Percentiles rank a stretch among this genome's conserved stretches.
These are phyloP conservation scores for Cercospora zeae-maydis DNA, from an alignment of 2,329 filamentous ascomycete species.

Conservation along the genomic window DNA sequence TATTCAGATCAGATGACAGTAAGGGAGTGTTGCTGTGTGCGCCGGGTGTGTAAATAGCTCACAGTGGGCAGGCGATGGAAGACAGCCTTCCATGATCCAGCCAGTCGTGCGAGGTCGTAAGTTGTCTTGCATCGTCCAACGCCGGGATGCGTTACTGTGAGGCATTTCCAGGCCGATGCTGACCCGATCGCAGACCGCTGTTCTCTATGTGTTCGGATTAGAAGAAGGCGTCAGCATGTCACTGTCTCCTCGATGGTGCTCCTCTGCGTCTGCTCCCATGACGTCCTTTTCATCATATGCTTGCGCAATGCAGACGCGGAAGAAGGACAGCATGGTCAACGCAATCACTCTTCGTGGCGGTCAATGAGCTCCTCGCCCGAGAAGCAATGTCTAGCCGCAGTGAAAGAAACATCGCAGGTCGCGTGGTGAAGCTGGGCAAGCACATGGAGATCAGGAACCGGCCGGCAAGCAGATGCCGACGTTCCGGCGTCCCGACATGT, in stretches of 20 bases:
- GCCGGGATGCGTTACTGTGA: not conserved
- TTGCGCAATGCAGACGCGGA: too few species aligned
- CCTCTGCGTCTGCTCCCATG: not conserved
- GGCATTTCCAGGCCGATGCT: not conserved
- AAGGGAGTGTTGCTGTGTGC: slow-evolving; percentile 18
- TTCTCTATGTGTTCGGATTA: not conserved
- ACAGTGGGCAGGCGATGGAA: not conserved
- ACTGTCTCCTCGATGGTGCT: not conserved
- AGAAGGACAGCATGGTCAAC: too few species aligned
- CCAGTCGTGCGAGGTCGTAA: not conserved
- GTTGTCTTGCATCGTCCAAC: not conserved
- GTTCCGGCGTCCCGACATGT: not conserved
- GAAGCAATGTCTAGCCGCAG: too few species aligned
- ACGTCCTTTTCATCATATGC: not conserved
- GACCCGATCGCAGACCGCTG: not conserved
- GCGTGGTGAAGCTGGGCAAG: not conserved
- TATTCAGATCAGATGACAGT: not conserved
- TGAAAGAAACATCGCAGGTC: too few species aligned
- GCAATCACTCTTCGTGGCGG: too few species aligned
- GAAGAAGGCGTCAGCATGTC: not conserved
- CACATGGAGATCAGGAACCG: not conserved
- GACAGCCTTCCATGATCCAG: not conserved
- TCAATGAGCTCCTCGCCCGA: too few species aligned
- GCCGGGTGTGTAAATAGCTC: slow-evolving; percentile 20
- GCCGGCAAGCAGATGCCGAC: not conserved